Base-by-base conservation (phyloP, 768 basidiomycete species). In the Amylocystis lapponica region DNA sequence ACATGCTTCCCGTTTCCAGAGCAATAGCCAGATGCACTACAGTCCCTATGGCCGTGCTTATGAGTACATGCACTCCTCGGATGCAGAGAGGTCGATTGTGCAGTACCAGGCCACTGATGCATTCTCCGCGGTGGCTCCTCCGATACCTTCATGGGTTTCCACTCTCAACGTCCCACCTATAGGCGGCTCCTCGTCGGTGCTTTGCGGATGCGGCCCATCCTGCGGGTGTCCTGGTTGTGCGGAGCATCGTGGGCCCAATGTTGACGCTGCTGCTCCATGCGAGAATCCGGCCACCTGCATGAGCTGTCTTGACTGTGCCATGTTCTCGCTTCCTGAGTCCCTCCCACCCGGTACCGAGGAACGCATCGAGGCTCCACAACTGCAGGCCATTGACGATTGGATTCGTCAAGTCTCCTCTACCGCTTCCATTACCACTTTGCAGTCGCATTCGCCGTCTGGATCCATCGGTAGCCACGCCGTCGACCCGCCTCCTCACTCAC, bases 1-100 rank as follows among this genome's bases (percentile, higher is more conserved):
- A 14, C 69, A 73, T 40, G 39, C 58, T 11, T 49, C 51, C 41
- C 73, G 75, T 36, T 73, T 73, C 54, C 73, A 79, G 48, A 55
- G 50, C 14, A 74, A 75, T 55, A 76, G 80, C 41, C 66, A 66
- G 46, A 63, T 69, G 45, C 64, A 67, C 33, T 85, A 69, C 57
- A 81, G 79, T 41, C 86, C 86, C 0, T 88, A 87, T 44, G 75
- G 75, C 14, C 74, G 82, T 19, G 81, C 81, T 13, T 78, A 84
- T 50, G 83, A 77, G 39, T 62, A 68, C 3, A 47, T 61, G n/a
- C 70, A 74, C 47, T 59, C 65, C 10, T 42, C 57, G 13, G 69
- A 70, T 5, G 8, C 19, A 36, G 12, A 6, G 19, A 9, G 16
- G 17, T 5, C 20, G 5, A 7, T 27, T 39, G 20, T n/a, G 12